Conservation (phyloP, 805 yeast genomes). For the Candida rishiriensis region DNA sequence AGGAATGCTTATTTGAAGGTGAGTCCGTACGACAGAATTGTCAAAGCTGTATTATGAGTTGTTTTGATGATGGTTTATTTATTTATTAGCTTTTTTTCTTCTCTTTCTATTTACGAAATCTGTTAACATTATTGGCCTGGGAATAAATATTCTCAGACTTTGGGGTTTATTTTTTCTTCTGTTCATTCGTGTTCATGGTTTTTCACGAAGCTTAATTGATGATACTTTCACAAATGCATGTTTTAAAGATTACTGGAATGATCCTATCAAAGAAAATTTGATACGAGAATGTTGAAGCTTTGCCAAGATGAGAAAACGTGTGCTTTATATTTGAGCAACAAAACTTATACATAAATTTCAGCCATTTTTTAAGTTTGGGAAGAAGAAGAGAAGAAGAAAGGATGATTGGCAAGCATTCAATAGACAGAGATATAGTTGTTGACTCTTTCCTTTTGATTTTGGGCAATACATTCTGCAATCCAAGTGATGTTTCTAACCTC, state of each 20-base stretch:
- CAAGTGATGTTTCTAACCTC: conserved; percentile 97
- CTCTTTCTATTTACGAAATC: neutral
- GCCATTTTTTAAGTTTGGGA: neutral
- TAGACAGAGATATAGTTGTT: conserved; percentile 86
- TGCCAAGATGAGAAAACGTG: too few species aligned
- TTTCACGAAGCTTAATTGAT: too few species aligned
- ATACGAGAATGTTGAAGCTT: too few species aligned
- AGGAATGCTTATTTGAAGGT: conserved; percentile 54
- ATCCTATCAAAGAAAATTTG: too few species aligned
- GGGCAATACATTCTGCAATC: conserved; percentile 99
- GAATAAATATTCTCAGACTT: neutral
- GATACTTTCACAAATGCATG: too few species aligned
- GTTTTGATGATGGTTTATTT: neutral
- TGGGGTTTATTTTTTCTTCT: neutral
- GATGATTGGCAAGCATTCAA: conserved; percentile 27
- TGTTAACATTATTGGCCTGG: too few species aligned
- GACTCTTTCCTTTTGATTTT: conserved; percentile 92
- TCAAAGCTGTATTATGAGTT: conserved; percentile 50
- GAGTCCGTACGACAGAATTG: conserved; percentile 45
- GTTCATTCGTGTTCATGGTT: too few species aligned
- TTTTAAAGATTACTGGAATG: too few species aligned
- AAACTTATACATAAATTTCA: too few species aligned
- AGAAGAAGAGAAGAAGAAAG: neutral
- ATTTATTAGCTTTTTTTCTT: neutral
- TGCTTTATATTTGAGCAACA: too few species aligned